Conservation (phyloP, 164 flowering plant genomes). For the Cinnamomum micranthum region DNA sequence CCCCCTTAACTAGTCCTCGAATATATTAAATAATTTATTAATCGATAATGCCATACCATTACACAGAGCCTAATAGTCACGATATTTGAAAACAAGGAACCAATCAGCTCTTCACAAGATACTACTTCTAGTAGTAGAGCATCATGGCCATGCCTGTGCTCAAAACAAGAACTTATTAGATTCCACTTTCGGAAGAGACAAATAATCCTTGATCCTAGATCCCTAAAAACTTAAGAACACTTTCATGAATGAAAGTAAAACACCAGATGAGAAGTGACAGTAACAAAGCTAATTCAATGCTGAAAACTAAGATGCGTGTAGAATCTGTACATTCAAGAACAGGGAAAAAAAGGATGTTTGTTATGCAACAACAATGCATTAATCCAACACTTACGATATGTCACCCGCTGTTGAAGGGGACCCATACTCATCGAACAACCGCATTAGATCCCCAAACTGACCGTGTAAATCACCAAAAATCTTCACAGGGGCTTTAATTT, state of each 20-base stretch:
- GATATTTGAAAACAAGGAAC: too few relatives aligned
- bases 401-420: conserved; percentile 99
- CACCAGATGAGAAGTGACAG: not conserved
- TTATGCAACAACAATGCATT: not conserved
- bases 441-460: conserved; percentile 99
- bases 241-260: not conserved
- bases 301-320: not conserved
- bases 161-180: too few relatives aligned
- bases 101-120: too few relatives aligned
- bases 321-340: not conserved
- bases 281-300: not conserved
- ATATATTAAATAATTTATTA: not conserved
- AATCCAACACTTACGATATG: conserved; percentile 65
- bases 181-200: too few relatives aligned
- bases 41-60: not conserved
- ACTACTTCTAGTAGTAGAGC: too few relatives aligned
- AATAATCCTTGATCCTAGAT: not conserved
- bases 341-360: not conserved
- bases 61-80: not conserved
- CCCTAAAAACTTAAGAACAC: not conserved
- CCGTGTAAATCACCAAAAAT: conserved; percentile 99
- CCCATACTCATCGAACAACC: conserved; percentile 99
- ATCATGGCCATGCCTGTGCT: too few relatives aligned
- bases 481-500: conserved; percentile 92
- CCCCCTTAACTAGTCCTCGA: not conserved